A percentile compares a stretch with the other conserved stretches of the same genome.
phyloP scores from a whole-genome alignment of 345 rosid genomes.

The Schrenkiella parvula region DNA sequence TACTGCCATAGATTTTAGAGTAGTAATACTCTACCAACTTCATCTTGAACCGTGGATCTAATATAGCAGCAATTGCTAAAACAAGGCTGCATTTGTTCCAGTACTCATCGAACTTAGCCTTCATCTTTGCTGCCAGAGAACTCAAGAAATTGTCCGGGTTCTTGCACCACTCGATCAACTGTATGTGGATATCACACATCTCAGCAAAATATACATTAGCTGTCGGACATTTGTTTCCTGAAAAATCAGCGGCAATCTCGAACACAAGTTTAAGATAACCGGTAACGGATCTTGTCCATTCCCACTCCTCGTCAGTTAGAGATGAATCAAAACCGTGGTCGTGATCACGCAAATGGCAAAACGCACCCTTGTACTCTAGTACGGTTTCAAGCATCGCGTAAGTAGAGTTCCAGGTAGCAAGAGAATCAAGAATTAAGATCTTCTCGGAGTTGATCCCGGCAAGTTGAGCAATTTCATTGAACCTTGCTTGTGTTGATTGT shows the following conservation, averaged over 20 bases:
- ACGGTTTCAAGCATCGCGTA: constrained; percentile 74
- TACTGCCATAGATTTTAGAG: constrained; percentile 89
- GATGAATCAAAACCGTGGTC: constrained; percentile 49
- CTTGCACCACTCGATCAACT: constrained; percentile 90
- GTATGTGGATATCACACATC: constrained; percentile 79
- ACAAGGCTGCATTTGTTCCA: constrained; percentile 92
- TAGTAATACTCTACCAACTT: constrained; percentile 91
- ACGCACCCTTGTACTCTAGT: constrained; percentile 58
- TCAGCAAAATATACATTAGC: constrained; percentile 87
- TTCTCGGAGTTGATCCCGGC: constrained; percentile 56
- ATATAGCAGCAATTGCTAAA: constrained; percentile 79
- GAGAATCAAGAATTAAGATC: constrained; percentile 59
- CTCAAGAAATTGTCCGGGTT: constrained; percentile 59
- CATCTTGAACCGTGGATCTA: constrained; percentile 95
- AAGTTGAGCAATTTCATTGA: constrained; percentile 63
- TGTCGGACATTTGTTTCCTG: constrained; percentile 58
- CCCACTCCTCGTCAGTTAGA: constrained; percentile 78
- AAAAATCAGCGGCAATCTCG: constrained; percentile 57
- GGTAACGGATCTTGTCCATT: constrained; percentile 54
- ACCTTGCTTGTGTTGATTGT: constrained; percentile 54
- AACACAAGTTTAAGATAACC: constrained; percentile 56
- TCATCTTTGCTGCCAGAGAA: constrained; percentile 70
- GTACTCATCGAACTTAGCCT: constrained; percentile 68
- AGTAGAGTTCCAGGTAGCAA: constrained; percentile 68
- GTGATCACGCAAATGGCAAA: constrained; percentile 59